Base-by-base conservation (phyloP, 306 rosid genomes). In the Vicia villosa region DNA sequence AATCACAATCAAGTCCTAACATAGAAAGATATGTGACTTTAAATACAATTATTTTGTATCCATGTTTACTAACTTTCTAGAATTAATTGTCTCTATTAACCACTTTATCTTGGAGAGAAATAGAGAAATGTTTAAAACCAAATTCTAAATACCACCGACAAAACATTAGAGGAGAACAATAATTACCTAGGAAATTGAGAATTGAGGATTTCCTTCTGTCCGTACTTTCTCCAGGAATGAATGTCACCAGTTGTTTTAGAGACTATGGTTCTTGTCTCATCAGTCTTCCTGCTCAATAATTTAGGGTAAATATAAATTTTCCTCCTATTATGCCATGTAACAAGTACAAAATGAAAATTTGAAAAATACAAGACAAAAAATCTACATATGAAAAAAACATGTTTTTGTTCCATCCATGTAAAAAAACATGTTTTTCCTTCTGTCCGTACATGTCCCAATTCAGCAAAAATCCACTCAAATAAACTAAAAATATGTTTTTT, bases 151-250 rank as follows among this genome's bases (percentile, higher is more conserved):
- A 34, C n/a, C 38, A 34, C 38, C 10, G 38, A 34, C 38, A 34
- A 34, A 34, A 34, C 38, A 6, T 34, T 34, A 34, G 7, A 1
- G 15, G 50, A 66, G 65, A 75, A 40, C 9, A 61, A 70, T 65
- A 16, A 77, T 50, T 65, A 90, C 98, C 96, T 92, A 56, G 98
- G 96, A 68, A 84, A 83, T 72, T 80, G 64, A 57, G 89, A 77
- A 74, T 88, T 83, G 3, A 82, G 88, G 81, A 92, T 92, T 8
- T 77, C 82, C 83, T 92, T 92, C 73, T 88, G 98, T 47, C 98
- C 98, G 57, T 92, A 92, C 82, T 92, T 92, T 21, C 98, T 90
- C 98, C 98, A 92, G 1, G 83, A 86, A 64, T 81, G 77, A 4
- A 66, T 54, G 21, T 92, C 98, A 3, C 88, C 96, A 9, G 17